Percentiles rank a stretch among this genome's conserved stretches.
These are phyloP conservation scores for Neocucurbitaria cava DNA, from an alignment of 2,329 filamentous ascomycete species.

Conservation along the genomic window DNA sequence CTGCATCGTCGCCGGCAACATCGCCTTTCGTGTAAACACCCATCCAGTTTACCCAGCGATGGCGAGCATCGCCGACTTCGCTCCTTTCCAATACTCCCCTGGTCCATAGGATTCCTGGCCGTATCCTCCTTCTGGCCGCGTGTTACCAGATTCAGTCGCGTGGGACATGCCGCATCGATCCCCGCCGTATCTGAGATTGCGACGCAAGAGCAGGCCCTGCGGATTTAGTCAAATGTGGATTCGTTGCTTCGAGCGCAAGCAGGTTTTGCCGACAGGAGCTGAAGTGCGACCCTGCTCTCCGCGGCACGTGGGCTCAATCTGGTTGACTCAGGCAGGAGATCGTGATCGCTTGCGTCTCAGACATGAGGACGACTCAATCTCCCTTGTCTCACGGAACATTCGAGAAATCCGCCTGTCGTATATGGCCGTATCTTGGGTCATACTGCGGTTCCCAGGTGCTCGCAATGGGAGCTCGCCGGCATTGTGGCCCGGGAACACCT, in stretches of 20 bases:
- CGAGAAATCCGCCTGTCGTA: not conserved
- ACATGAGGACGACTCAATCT: not conserved
- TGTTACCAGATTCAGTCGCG: not conserved
- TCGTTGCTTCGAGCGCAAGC: not conserved
- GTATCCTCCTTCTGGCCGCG: not conserved
- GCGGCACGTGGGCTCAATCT: not conserved
- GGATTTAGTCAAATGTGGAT: too few relatives aligned
- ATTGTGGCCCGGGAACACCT: too few relatives aligned
- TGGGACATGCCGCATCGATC: not conserved
- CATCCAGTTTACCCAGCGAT: not conserved
- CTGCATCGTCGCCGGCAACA: not conserved
- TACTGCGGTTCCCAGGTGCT: not conserved
- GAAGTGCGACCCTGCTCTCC: not conserved
- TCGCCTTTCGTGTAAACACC: not conserved
- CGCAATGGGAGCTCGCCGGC: not conserved
- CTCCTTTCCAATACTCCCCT: not conserved
- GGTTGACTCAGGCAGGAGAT: not conserved
- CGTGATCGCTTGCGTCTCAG: not conserved
- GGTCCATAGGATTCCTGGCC: not conserved
- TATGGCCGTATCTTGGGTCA: not conserved
- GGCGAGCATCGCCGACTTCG: not conserved
- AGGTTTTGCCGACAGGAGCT: not conserved
- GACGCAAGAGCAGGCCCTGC: not conserved
- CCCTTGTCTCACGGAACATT: not conserved
- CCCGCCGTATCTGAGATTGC: not conserved